These are phyloP conservation scores for Amylocarpus encephaloides DNA, from an alignment of 2,329 filamentous ascomycete genomes.

Conservation along the genomic window DNA sequence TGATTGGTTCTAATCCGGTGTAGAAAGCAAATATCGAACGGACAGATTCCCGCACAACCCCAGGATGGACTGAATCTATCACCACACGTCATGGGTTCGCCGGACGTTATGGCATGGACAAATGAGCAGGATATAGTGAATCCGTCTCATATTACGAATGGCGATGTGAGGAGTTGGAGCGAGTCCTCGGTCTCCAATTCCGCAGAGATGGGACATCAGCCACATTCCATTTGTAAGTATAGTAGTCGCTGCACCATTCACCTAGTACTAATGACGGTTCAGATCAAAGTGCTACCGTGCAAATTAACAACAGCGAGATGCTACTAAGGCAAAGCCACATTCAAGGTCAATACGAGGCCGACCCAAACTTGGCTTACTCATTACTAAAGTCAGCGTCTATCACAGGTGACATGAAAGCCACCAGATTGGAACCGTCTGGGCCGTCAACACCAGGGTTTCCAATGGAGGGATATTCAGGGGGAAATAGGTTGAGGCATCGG, in stretches of 20 bases:
- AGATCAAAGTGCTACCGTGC: conserved; percentile 25
- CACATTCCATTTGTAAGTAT: conserved; percentile 30
- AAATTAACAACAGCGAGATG: conserved; percentile 16
- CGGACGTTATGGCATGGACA: not conserved
- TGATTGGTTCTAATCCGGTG: not conserved
- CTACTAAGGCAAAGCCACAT: conserved; percentile 17
- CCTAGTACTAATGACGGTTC: conserved; percentile 5
- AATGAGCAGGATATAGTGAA: conserved; percentile 21
- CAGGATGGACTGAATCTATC: not conserved
- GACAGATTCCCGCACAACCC: conserved; percentile 1
- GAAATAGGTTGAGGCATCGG: conserved; percentile 17
- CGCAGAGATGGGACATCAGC: conserved; percentile 19
- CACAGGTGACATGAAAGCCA: conserved; percentile 24
- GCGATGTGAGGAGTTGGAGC: conserved; percentile 23
- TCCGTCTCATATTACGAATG: conserved; percentile 24
- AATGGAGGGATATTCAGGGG: not conserved
- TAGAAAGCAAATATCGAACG: conserved; percentile 27
- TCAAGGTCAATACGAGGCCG: conserved; percentile 9
- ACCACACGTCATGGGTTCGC: not conserved
- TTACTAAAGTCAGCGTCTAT: conserved; percentile 26
- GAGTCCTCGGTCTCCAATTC: conserved; percentile 13
- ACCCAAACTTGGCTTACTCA: conserved; percentile 12
- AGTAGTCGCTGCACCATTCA: not conserved
- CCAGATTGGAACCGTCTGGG: conserved; percentile 15
- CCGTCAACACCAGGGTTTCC: conserved; percentile 7